phyloP scores from a whole-genome alignment of 352 stramenopile species.

The Globisporangium nunn region DNA sequence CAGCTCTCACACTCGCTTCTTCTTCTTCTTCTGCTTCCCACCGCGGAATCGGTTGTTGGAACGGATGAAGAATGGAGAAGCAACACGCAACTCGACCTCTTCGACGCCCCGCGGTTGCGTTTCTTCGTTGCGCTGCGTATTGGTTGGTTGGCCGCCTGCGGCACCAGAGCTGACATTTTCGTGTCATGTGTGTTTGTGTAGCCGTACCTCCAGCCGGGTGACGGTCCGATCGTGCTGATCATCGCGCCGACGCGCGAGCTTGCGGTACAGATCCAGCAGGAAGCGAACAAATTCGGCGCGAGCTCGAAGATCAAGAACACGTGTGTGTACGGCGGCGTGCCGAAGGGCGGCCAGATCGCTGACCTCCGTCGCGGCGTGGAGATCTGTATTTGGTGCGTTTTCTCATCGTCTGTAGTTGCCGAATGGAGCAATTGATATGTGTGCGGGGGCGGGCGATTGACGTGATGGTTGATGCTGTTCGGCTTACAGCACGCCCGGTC shows the following conservation, averaged over 20 bases:
- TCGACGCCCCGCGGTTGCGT: conserved; percentile 31
- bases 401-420: background rate
- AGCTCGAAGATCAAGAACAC: conserved; percentile 99
- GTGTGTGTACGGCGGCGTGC: conserved; percentile 98
- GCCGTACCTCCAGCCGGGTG: conserved; percentile 91
- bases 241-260: conserved; percentile 98
- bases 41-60: conserved; percentile 2
- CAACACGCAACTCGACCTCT: conserved; percentile 41
- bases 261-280: conserved; percentile 98
- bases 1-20: conserved; percentile 9
- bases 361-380: conserved; percentile 79
- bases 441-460: no score
- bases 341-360: conserved; percentile 89
- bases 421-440: no score
- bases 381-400: conserved; percentile 75
- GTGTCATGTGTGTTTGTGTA: conserved; percentile 30
- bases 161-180: conserved; percentile 20
- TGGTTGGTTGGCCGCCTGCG: conserved; percentile 10
- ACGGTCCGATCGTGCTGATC: conserved; percentile 98
- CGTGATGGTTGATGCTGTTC: no score
- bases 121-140: conserved; percentile 14
- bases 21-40: conserved; percentile 4
- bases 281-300: conserved; percentile 98
- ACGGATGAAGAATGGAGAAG: conserved; percentile 10
- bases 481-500: conserved; percentile 85